Conservation (phyloP, 1,139 yeast species). For the Suzukiozyma palmioleophila region DNA sequence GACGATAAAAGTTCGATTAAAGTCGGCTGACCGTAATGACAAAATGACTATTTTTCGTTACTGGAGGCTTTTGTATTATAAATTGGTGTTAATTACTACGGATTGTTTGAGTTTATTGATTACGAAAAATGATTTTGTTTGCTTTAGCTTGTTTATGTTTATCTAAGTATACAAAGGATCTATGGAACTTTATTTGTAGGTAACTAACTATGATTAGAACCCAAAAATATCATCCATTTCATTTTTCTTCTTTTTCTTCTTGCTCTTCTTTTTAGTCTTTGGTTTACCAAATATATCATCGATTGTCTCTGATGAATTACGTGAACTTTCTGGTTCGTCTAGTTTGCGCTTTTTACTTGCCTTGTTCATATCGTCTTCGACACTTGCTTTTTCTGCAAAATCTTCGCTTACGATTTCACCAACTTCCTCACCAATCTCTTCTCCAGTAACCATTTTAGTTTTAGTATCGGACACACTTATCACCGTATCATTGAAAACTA, state of each 20-base stretch:
- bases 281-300: constrained; percentile 15
- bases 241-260: constrained; percentile 40
- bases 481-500: background rate
- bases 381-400: constrained; percentile 2
- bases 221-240: constrained; percentile 63
- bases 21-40: too few relatives aligned
- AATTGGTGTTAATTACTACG: constrained; percentile 5
- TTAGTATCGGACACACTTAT: too few relatives aligned
- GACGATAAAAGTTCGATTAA: too few relatives aligned
- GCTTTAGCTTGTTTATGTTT: constrained; percentile 8
- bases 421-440: constrained; percentile 18
- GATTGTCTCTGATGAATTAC: constrained; percentile 9
- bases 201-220: constrained; percentile 7
- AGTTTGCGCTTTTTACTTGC: constrained; percentile 3
- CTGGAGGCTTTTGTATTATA: background rate
- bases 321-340: background rate
- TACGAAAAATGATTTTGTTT: constrained; percentile 8
- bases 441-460: constrained; percentile 1
- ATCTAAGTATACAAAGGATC: constrained; percentile 9
- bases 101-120: constrained; percentile 9
- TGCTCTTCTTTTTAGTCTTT: constrained; percentile 19
- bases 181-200: constrained; percentile 1
- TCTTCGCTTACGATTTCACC: constrained; percentile 17
- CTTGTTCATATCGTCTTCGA: background rate
- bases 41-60: background rate